phyloP scores from a whole-genome alignment of 352 stramenopile genomes.

The Globisporangium nodosum region DNA sequence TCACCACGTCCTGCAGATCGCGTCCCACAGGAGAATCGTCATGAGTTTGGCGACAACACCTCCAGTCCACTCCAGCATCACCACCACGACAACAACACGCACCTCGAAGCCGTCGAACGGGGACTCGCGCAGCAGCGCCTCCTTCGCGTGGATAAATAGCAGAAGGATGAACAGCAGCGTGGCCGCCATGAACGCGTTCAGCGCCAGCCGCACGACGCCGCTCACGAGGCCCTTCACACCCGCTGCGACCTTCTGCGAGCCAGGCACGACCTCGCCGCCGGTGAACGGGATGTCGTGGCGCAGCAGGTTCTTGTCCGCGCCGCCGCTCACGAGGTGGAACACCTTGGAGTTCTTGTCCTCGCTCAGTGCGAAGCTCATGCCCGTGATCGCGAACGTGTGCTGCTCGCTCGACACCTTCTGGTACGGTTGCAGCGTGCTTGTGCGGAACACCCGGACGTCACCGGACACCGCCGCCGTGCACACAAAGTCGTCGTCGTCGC shows the following conservation, averaged over 20 bases:
- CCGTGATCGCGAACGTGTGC: conserved; percentile 80
- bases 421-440: conserved; percentile 42
- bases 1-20: conserved; percentile 33
- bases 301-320: conserved; percentile 71
- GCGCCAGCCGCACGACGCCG: conserved; percentile 31
- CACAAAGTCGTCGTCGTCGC: conserved; percentile 64
- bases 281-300: conserved; percentile 56
- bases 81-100: conserved; percentile 7
- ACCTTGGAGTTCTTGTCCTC: conserved; percentile 26
- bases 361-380: conserved; percentile 59
- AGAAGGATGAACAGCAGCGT: conserved; percentile 65
- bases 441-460: conserved; percentile 61
- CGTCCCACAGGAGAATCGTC: no score
- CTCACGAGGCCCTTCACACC: conserved; percentile 25
- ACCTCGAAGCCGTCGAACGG: conserved; percentile 54
- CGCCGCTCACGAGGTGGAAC: conserved; percentile 59
- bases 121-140: conserved; percentile 39
- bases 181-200: conserved; percentile 40
- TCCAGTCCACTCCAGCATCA: not conserved
- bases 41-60: no score
- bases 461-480: conserved; percentile 65
- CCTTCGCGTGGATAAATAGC: conserved; percentile 72
- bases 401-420: conserved; percentile 46
- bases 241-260: conserved; percentile 23
- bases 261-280: conserved; percentile 47